Evolutionary conservation across 768 basidiomycete genomes (phyloP), one percentile per base, ranked within the genome.

Genomic region (Cantharellus anzutake): DNA sequence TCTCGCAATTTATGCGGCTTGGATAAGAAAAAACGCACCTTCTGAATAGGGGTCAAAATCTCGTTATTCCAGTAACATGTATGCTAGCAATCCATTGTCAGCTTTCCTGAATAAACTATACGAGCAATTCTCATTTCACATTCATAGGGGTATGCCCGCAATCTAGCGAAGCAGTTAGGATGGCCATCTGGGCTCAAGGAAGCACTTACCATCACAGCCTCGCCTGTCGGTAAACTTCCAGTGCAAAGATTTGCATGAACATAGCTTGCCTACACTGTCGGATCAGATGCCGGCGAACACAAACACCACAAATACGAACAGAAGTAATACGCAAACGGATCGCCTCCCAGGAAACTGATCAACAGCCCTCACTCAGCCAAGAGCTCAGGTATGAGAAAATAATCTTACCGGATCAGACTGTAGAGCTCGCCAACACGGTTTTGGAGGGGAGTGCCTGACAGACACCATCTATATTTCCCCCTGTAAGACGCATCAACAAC

Each of bases 381-480:
- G 69, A 92, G 87, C 38, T 87, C 88, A n/a, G 90, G 90, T 57
- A 94, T 70, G 73, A 97, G 96, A 56, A 71, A 64, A 7, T 48
- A 29, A 11, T 11, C 59, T 55, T 11, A 65, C 62, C 87, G 76
- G 51, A 97, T 80, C 48, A 96, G 78, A 69, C 92, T 96, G 73
- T 99, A 99, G 56, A 99, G 72, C 69, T 99, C 96, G 63, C 96
- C 96, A n/a, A 99, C 96, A 64, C 96, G 84, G 67, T 97, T 97
- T 70, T 99, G 94, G 4, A 99, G 74, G 0, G 94, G 94, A 3
- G 94, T 97, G 3, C 93, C 93, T 40, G 92, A 96, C 38, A 99
- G 74, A 71, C 96, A 99, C 96, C 96, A 99, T 61, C 80, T 81
- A 64, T 80, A 89, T 56, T 78, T 79, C 59, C 84, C 80, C 42